A percentile compares a stretch with the other conserved stretches of the same genome.
Evolutionary conservation across 2,329 filamentous ascomycete genomes (phyloP).

Genomic region (Aspergillus caelatus): DNA sequence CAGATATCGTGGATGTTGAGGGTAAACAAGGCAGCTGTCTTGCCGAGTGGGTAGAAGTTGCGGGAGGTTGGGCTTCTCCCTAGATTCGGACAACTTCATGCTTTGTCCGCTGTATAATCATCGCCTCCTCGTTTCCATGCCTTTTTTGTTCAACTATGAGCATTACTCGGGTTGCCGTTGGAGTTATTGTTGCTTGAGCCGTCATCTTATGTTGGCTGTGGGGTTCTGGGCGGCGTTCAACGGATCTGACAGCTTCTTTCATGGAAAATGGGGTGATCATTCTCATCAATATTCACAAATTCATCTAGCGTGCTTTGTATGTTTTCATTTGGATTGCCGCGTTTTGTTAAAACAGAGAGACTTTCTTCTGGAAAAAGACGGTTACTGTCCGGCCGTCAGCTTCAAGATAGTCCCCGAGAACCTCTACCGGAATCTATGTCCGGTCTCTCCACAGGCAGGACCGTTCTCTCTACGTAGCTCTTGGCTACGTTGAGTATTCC

Average conservation of each 20-base stretch:
- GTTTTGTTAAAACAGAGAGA: constrained; percentile 16
- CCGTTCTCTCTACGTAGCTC: background rate
- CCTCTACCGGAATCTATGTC: background rate
- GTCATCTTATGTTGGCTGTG: constrained; percentile 35
- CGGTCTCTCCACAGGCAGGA: background rate
- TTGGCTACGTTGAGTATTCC: background rate
- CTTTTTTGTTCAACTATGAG: constrained; percentile 35
- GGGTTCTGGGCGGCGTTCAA: constrained; percentile 42
- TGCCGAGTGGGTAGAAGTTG: constrained; percentile 95
- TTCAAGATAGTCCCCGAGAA: background rate
- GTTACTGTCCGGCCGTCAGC: background rate
- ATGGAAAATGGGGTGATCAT: constrained; percentile 38
- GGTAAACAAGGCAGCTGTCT: constrained; percentile 96
- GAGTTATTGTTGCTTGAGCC: constrained; percentile 36
- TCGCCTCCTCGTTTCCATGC: constrained; percentile 31
- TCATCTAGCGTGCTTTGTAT: constrained; percentile 42
- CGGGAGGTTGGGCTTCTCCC: constrained; percentile 82
- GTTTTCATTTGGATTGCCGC: constrained; percentile 32
- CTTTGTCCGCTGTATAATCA: constrained; percentile 35
- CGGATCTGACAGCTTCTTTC: constrained; percentile 40
- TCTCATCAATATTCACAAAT: constrained; percentile 39
- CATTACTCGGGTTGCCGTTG: constrained; percentile 35
- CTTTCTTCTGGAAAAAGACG: background rate
- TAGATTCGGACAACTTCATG: constrained; percentile 33
- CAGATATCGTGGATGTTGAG: constrained; percentile 95